phyloP scores from a whole-genome alignment of 768 basidiomycete genomes.

The Hypholoma sublateritium region DNA sequence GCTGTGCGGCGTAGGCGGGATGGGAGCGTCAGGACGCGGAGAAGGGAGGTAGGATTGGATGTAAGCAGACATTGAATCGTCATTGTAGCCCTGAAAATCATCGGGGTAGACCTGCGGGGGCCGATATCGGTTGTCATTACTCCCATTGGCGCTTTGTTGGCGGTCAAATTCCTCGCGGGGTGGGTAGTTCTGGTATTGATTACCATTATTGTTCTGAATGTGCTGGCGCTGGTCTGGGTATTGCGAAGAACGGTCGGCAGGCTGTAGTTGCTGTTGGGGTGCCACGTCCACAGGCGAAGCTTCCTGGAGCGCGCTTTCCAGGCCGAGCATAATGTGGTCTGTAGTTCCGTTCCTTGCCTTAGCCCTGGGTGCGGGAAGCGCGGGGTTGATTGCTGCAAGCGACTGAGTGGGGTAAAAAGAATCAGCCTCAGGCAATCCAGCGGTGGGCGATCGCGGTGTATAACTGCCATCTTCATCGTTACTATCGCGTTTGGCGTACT shows the following conservation, averaged over 20 bases:
- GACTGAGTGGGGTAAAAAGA: constrained; percentile 26
- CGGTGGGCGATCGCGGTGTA: constrained; percentile 70
- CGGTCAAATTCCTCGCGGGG: constrained; percentile 16
- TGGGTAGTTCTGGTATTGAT: constrained; percentile 25
- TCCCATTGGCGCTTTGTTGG: constrained; percentile 17
- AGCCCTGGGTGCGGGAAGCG: constrained; percentile 34
- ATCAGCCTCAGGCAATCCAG: constrained; percentile 50
- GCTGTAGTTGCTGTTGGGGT: constrained; percentile 17
- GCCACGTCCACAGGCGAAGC: constrained; percentile 17
- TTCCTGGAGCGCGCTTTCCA: constrained; percentile 59
- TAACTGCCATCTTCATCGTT: constrained; percentile 54
- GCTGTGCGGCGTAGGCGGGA: constrained; percentile 78
- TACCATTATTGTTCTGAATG: constrained; percentile 1
- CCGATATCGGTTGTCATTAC: constrained; percentile 27
- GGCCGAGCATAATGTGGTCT: constrained; percentile 58
- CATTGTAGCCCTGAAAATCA: constrained; percentile 57
- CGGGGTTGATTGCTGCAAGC: constrained; percentile 20
- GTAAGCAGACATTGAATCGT: constrained; percentile 60
- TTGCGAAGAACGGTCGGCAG: constrained; percentile 16
- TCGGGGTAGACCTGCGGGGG: constrained; percentile 48
- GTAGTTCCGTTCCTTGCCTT: constrained; percentile 58
- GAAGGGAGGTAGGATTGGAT: constrained; percentile 46
- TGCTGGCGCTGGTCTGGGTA: constrained; percentile 19
- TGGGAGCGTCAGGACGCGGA: constrained; percentile 69
- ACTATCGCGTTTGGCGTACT: constrained; percentile 36